These are phyloP conservation scores for Ophiocordyceps polyrhachis-furcata DNA, from an alignment of 2,329 filamentous ascomycete species.

Conservation along the genomic window DNA sequence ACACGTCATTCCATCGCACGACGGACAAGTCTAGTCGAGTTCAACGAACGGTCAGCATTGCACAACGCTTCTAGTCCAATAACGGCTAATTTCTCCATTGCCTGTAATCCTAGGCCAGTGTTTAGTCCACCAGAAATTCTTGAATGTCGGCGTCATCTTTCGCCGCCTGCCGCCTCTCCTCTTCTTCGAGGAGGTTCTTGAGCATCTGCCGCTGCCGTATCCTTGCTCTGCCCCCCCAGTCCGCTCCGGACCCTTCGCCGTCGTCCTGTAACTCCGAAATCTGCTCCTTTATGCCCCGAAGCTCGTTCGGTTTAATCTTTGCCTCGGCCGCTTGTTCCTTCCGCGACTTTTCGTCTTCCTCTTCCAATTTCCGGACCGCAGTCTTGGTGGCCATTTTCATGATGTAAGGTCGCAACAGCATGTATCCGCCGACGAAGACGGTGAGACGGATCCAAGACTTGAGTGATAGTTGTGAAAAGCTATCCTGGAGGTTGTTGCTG, in stretches of 20 bases:
- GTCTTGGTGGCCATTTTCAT: conserved; percentile 45
- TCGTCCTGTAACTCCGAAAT: conserved; percentile 29
- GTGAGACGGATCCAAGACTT: conserved; percentile 49
- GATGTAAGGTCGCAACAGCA: conserved; percentile 55
- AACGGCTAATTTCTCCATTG: not conserved
- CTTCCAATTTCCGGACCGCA: conserved; percentile 45
- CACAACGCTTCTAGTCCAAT: not conserved
- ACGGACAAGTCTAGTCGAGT: not conserved
- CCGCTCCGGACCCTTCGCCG: conserved; percentile 26
- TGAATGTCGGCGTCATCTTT: conserved; percentile 59
- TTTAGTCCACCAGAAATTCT: conserved; percentile 41
- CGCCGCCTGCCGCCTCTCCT: conserved; percentile 38
- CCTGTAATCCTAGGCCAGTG: not conserved
- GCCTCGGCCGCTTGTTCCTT: conserved; percentile 8
- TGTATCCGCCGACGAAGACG: conserved; percentile 53
- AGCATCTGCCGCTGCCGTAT: conserved; percentile 49
- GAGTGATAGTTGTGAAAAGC: conserved; percentile 30
- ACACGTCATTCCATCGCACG: not conserved
- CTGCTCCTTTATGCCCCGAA: conserved; percentile 37
- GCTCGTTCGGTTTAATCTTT: conserved; percentile 44
- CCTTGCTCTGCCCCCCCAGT: conserved; percentile 55
- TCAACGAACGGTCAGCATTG: not conserved
- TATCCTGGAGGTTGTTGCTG: conserved; percentile 27
- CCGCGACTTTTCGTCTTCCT: conserved; percentile 27
- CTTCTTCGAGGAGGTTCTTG: conserved; percentile 44